A percentile compares a stretch with the other conserved stretches of the same genome.
Evolutionary conservation across 441 rosid species (phyloP).

Genomic region (Capsella rubella): DNA sequence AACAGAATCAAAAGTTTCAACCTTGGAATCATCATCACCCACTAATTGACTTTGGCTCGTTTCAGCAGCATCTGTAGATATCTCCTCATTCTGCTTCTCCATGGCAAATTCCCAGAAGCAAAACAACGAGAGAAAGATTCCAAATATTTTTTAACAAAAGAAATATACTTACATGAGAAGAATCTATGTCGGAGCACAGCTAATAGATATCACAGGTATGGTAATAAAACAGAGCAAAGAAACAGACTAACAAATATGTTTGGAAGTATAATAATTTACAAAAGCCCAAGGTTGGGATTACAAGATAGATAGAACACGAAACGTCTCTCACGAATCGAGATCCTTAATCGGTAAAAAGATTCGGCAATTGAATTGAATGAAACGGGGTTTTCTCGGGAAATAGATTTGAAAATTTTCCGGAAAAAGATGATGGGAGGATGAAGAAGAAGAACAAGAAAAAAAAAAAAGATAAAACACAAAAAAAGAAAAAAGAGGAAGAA

Average conservation of each 20-base stretch:
- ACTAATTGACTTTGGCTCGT: conserved; percentile 43
- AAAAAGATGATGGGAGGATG: conserved; percentile 13
- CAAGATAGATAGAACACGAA: conserved; percentile 38
- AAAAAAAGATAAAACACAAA: too few species aligned
- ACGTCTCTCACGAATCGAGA: conserved; percentile 35
- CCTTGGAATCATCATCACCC: conserved; percentile 35
- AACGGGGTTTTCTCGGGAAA: conserved; percentile 36
- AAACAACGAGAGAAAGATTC: too few species aligned
- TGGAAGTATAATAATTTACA: conserved; percentile 1
- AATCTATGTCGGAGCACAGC: too few species aligned
- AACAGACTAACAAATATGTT: neutral
- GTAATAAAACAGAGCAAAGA: conserved; percentile 1
- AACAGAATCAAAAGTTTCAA: conserved; percentile 53
- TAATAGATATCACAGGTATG: neutral
- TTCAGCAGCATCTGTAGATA: conserved; percentile 40
- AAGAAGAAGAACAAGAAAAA: conserved; percentile 15
- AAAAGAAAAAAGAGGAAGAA: neutral
- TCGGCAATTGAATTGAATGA: neutral
- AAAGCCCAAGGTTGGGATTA: conserved; percentile 9
- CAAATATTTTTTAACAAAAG: too few species aligned
- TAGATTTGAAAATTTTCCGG: neutral
- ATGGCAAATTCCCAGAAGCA: conserved; percentile 28
- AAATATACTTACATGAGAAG: too few species aligned
- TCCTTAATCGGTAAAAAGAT: conserved; percentile 32
- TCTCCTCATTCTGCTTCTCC: conserved; percentile 54